Evolutionary conservation across 768 basidiomycete genomes (phyloP).

Genomic region (Lyophyllum shimeji): DNA sequence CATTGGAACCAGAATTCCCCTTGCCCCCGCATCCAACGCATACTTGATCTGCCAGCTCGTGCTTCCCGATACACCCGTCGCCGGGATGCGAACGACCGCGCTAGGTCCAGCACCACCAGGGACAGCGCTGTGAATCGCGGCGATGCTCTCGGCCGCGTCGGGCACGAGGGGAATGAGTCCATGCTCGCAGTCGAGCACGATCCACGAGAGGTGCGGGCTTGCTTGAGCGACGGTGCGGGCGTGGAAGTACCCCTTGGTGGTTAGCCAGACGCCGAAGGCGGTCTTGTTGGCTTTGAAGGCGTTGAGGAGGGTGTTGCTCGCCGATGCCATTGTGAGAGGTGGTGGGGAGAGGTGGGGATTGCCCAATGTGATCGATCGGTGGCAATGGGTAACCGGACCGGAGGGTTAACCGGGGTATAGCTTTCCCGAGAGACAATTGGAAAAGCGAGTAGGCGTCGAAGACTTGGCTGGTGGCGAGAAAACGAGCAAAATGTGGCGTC

Average conservation of each 20-base stretch:
- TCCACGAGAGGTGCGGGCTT: constrained; percentile 57
- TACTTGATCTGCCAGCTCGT: constrained; percentile 74
- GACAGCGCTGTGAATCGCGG: constrained; percentile 50
- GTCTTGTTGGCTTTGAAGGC: constrained; percentile 55
- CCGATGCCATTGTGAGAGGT: constrained; percentile 30
- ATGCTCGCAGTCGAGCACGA: constrained; percentile 70
- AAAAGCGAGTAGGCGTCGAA: too few species aligned
- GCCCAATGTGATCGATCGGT: background rate
- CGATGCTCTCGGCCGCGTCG: constrained; percentile 54
- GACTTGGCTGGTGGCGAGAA: too few species aligned
- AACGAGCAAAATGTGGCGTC: too few species aligned
- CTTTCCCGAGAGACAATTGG: background rate
- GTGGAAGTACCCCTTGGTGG: constrained; percentile 55
- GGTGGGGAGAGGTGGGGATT: background rate
- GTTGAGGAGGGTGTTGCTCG: constrained; percentile 51
- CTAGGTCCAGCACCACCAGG: constrained; percentile 47
- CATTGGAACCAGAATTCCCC: constrained; percentile 68
- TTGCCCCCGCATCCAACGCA: constrained; percentile 66
- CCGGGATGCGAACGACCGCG: constrained; percentile 60
- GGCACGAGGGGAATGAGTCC: constrained; percentile 56
- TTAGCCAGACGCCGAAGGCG: constrained; percentile 70
- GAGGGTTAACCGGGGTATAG: background rate
- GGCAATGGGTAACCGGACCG: background rate
- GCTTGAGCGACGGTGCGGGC: constrained; percentile 60
- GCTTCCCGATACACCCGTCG: constrained; percentile 54